Base-by-base conservation (phyloP, 2,329 filamentous ascomycete species). In the Rhynchosporium agropyri region DNA sequence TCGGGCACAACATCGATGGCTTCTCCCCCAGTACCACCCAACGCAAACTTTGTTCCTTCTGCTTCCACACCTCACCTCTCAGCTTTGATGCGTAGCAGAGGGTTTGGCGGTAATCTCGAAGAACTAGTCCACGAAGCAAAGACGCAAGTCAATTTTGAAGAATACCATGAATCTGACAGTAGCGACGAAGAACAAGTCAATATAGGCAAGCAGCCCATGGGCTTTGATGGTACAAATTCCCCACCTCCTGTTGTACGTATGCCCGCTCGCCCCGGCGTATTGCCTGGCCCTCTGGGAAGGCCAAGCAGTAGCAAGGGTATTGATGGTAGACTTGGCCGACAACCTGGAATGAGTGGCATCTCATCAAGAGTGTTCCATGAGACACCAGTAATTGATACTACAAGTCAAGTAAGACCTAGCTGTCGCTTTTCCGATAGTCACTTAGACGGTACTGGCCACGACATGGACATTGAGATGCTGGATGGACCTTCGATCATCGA, bases 21-120 rank as follows among this genome's bases (percentile, higher is more conserved):
- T 51, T 71, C 68, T 63, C 56, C 61, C 58, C 51, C 62, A 60
- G 58, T 73, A 36, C 68, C 74, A 53, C 66, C 75, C 57, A 70
- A 71, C 62, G 63, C 50, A 61, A 65, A 58, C 46, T 85, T 87
- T 70, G 77, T 81, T 60, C 80, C 80, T 57, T 84, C 86, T 10
- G 74, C 81, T 6, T 81, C 84, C 40, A 84, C 85, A 15, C 89
- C 89, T 13, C 82, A 90, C 75, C 79, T 93, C 26, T 90, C 89
- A 36, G 82, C 82, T 46, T 76, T 91, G 53, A 79, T 92, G 76
- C 80, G 84, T 68, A 81, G 78, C 66, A 83, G 81, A 72, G 87
- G 88, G 40, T 83, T 89, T 69, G 77, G 79, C 64, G 80, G 86
- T 58, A 83, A 90, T 70, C 80, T 84, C 70, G 89, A 79, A 62